Evolutionary conservation across 176 grass and related monocot species (phyloP).

Genomic region (Oryza coarctata): DNA sequence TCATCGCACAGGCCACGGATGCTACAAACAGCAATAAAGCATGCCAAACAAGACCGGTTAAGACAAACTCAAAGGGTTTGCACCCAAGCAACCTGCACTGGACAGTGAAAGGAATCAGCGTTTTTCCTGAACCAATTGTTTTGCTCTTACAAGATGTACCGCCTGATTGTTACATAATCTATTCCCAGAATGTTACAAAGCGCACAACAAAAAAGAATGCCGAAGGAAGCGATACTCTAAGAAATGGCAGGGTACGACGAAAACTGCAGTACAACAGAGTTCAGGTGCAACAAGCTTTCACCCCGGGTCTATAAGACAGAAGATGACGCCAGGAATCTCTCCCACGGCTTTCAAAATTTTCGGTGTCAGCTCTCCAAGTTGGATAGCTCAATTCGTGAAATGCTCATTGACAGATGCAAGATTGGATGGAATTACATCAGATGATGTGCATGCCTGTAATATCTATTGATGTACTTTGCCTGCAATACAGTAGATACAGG

Average conservation of each 20-base stretch:
- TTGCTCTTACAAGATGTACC: conserved; percentile 24
- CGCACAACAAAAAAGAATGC: neutral
- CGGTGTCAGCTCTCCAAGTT: neutral
- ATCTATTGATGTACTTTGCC: conserved; percentile 70
- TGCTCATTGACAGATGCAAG: neutral
- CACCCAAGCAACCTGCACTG: neutral
- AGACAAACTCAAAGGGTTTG: neutral
- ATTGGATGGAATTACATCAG: conserved; percentile 48
- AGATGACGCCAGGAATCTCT: neutral
- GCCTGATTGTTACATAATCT: conserved; percentile 17
- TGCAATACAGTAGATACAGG: conserved; percentile 32
- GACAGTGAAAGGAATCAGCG: conserved; percentile 6
- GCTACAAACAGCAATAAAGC: neutral
- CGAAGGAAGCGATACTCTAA: neutral
- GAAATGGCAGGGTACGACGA: neutral
- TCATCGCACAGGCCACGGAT: neutral
- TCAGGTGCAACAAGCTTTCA: conserved; percentile 5
- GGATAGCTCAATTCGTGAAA: conserved; percentile 23
- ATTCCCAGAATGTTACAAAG: conserved; percentile 19
- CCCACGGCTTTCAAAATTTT: conserved; percentile 25
- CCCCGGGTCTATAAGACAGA: neutral
- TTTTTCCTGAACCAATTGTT: conserved; percentile 34
- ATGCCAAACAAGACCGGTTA: neutral
- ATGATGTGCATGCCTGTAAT: conserved; percentile 63
- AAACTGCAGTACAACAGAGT: conserved; percentile 7